Conservation (phyloP, 2,329 filamentous ascomycete genomes). For the Gaeumannomyces tritici region DNA sequence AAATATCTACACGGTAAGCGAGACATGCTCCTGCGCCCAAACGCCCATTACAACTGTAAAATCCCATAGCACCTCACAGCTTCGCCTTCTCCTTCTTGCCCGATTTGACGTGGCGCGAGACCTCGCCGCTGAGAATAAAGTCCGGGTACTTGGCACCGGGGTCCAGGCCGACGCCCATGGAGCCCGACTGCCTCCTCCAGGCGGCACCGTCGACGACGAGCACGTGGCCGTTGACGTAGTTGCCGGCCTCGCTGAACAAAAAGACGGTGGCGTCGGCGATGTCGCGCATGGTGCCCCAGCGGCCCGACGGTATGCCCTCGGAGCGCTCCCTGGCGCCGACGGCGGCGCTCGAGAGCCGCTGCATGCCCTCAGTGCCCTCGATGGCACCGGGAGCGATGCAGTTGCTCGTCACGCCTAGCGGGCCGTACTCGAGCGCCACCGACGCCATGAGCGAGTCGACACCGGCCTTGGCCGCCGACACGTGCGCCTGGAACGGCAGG, state of each 20-base stretch:
- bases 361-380: conserved; percentile 71
- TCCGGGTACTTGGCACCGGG: conserved; percentile 41
- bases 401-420: conserved; percentile 77
- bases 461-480: conserved; percentile 83
- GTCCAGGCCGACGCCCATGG: conserved; percentile 35
- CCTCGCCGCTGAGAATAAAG: conserved; percentile 30
- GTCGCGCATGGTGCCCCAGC: conserved; percentile 73
- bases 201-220: conserved; percentile 62
- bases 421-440: conserved; percentile 82
- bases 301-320: conserved; percentile 57
- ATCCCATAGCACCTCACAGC: conserved; percentile 3
- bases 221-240: conserved; percentile 75
- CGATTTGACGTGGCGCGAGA: conserved; percentile 28
- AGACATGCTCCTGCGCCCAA: background rate
- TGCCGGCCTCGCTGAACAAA: conserved; percentile 76
- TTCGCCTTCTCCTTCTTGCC: conserved; percentile 23
- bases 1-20: too few relatives aligned
- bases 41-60: background rate
- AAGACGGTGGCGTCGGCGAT: conserved; percentile 90
- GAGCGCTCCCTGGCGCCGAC: conserved; percentile 21
- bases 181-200: conserved; percentile 41
- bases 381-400: conserved; percentile 85
- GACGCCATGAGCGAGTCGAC: conserved; percentile 77
- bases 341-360: conserved; percentile 41
- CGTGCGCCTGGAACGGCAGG: conserved; percentile 77